Conservation (phyloP, 2,329 filamentous ascomycete species). For the Hypoxylon sp. region DNA sequence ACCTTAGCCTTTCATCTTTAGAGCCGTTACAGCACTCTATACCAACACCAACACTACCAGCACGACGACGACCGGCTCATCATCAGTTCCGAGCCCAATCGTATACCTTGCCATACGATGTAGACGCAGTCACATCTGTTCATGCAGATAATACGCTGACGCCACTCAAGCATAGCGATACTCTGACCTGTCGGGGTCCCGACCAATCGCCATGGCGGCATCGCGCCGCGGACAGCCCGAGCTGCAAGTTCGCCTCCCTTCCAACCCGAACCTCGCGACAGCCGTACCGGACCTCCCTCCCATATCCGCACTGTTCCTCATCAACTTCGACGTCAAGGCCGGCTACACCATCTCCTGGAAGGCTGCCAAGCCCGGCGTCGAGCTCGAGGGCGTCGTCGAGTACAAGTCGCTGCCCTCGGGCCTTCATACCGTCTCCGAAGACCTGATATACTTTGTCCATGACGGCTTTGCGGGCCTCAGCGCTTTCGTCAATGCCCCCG, state of each 20-base stretch:
- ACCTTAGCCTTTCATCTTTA: background rate
- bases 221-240: slow-evolving; percentile 47
- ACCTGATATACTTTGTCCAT: slow-evolving; percentile 95
- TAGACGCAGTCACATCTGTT: background rate
- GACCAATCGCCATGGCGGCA: slow-evolving; percentile 42
- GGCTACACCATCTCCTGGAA: slow-evolving; percentile 94
- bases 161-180: slow-evolving; percentile 1
- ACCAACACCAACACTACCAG: slow-evolving; percentile 19
- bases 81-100: slow-evolving; percentile 12
- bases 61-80: slow-evolving; percentile 9
- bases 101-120: slow-evolving; percentile 5
- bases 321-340: slow-evolving; percentile 90
- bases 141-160: background rate
- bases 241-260: slow-evolving; percentile 46
- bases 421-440: slow-evolving; percentile 84
- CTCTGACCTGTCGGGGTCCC: background rate
- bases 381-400: slow-evolving; percentile 87
- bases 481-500: slow-evolving; percentile 86
- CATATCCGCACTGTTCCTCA: slow-evolving; percentile 83
- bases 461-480: slow-evolving; percentile 84
- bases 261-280: slow-evolving; percentile 42
- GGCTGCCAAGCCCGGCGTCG: slow-evolving; percentile 71
- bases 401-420: slow-evolving; percentile 97
- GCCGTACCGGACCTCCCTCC: slow-evolving; percentile 59
- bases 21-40: background rate